phyloP scores from a whole-genome alignment of 2,329 filamentous ascomycete genomes.

The Colletotrichum lini region DNA sequence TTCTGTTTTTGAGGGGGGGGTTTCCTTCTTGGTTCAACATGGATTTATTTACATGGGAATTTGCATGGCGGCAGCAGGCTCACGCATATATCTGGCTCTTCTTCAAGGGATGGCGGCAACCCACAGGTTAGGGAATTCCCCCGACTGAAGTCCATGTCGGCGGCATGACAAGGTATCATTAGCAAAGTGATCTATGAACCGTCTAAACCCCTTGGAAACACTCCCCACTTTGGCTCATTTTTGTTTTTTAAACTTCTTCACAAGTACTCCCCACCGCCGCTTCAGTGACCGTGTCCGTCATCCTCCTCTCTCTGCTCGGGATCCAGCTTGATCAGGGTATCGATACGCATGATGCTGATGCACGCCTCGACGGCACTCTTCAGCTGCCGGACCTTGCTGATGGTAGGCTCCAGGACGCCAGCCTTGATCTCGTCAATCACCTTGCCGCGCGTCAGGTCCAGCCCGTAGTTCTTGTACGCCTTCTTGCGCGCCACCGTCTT shows the following conservation, averaged over 20 bases:
- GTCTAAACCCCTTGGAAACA: slow-evolving; percentile 39
- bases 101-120: slow-evolving; percentile 10
- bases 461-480: slow-evolving; percentile 98
- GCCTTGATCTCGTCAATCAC: slow-evolving; percentile 95
- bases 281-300: slow-evolving; percentile 88
- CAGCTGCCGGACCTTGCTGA: slow-evolving; percentile 98
- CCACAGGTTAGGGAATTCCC: background rate
- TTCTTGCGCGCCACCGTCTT: slow-evolving; percentile 94
- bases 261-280: background rate
- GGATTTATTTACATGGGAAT: too few relatives aligned
- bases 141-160: slow-evolving; percentile 25
- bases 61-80: background rate
- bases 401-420: slow-evolving; percentile 94
- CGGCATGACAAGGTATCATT: slow-evolving; percentile 44
- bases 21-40: too few relatives aligned
- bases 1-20: too few relatives aligned
- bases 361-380: slow-evolving; percentile 99
- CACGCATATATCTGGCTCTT: background rate
- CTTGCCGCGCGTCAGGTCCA: slow-evolving; percentile 90
- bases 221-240: slow-evolving; percentile 30
- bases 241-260: slow-evolving; percentile 23
- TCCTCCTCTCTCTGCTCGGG: slow-evolving; percentile 85
- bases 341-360: slow-evolving; percentile 99
- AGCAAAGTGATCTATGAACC: slow-evolving; percentile 44
- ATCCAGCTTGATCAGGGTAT: slow-evolving; percentile 98